Conservation (phyloP, 2,329 filamentous ascomycete genomes). For the Pestalotiopsis sp. region DNA sequence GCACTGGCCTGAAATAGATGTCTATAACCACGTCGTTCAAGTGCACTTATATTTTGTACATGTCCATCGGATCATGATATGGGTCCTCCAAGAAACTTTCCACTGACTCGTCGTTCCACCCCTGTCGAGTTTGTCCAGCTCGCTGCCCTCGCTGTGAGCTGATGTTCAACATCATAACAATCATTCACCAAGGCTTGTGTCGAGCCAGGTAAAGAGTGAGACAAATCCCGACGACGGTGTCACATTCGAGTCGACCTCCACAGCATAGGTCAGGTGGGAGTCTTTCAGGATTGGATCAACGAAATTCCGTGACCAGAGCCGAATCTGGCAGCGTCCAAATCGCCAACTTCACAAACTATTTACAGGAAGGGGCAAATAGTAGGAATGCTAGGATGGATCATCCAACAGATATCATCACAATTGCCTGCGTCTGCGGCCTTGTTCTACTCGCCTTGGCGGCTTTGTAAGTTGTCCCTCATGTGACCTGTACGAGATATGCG, state of each 20-base stretch:
- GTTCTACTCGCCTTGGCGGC: constrained; percentile 12
- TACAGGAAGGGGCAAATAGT: background rate
- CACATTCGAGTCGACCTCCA: background rate
- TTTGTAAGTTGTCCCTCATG: constrained; percentile 18
- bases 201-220: background rate
- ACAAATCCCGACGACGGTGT: background rate
- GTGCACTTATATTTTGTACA: no score
- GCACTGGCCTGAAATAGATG: background rate
- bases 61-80: no score
- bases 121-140: no score
- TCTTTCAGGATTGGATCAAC: background rate
- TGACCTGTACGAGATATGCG: background rate
- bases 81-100: no score
- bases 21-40: no score
- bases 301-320: background rate
- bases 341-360: background rate
- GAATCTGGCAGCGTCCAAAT: background rate
- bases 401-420: constrained; percentile 17
- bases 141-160: no score
- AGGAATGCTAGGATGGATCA: constrained; percentile 16
- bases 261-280: background rate
- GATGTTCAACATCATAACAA: background rate
- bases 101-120: no score
- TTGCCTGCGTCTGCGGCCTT: constrained; percentile 13
- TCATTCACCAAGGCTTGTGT: background rate